phyloP scores from a whole-genome alignment of 768 basidiomycete species.

The Podaxis sp. region DNA sequence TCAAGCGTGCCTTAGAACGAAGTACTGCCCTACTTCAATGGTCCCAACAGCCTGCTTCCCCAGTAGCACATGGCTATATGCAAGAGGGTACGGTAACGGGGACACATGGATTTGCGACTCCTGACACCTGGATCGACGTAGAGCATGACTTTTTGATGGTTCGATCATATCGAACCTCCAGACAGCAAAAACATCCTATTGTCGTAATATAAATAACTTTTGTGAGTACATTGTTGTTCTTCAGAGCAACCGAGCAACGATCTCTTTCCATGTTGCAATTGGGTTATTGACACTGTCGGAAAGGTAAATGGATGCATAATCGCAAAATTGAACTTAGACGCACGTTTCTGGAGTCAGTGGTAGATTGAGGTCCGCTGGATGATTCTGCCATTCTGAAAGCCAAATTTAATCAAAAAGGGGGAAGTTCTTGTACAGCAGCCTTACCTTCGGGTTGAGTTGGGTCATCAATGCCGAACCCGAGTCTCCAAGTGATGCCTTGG shows the following conservation, averaged over 20 bases:
- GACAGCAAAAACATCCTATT: background rate
- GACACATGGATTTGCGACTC: too few relatives aligned
- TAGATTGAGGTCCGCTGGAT: constrained; percentile 51
- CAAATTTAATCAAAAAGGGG: background rate
- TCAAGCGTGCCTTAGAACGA: too few relatives aligned
- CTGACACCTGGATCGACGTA: background rate
- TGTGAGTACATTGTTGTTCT: background rate
- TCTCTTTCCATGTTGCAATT: constrained; percentile 50
- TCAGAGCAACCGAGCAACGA: constrained; percentile 29
- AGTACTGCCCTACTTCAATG: too few relatives aligned
- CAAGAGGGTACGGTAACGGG: too few relatives aligned
- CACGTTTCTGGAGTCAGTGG: constrained; percentile 49
- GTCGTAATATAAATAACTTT: background rate
- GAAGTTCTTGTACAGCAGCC: constrained; percentile 6
- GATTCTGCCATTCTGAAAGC: constrained; percentile 55
- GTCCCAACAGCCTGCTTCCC: too few relatives aligned
- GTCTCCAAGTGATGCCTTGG: constrained; percentile 63
- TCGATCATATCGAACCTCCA: background rate
- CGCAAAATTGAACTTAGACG: constrained; percentile 21
- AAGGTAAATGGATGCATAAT: background rate
- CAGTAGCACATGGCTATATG: too few relatives aligned
- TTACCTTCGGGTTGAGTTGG: constrained; percentile 56
- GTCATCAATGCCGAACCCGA: constrained; percentile 55
- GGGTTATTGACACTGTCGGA: constrained; percentile 53
- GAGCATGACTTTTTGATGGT: background rate